Conservation (phyloP, 176 grass and related monocot genomes). For the Avena insularis region DNA sequence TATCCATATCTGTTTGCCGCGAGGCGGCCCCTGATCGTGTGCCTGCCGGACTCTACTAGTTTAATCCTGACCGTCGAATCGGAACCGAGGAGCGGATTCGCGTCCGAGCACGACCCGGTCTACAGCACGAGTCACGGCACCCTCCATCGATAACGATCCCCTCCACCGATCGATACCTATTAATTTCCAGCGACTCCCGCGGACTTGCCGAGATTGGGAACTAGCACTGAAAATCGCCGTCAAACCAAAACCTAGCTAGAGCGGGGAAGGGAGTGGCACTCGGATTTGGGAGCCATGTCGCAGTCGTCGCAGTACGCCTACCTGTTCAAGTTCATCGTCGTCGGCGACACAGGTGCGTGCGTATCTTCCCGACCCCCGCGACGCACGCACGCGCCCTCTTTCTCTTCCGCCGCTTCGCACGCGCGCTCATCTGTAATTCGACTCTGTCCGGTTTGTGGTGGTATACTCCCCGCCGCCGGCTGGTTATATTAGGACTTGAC, state of each 20-base stretch:
- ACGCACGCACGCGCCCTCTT: neutral
- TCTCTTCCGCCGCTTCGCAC: neutral
- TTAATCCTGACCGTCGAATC: neutral
- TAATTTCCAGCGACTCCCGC: neutral
- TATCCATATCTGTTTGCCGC: neutral
- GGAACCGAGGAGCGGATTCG: too few species aligned
- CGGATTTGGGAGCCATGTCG: neutral
- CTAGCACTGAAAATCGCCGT: neutral
- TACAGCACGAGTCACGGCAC: too few species aligned
- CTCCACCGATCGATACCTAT: neutral
- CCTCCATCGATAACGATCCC: too few species aligned
- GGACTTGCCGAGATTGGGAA: neutral
- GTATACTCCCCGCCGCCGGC: too few species aligned
- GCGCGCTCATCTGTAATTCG: neutral
- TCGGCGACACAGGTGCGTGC: slow-evolving; percentile 52
- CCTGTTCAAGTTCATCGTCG: slow-evolving; percentile 72
- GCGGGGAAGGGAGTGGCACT: neutral
- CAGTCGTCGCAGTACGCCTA: slow-evolving; percentile 36
- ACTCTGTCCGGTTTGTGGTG: too few species aligned
- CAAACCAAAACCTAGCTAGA: neutral
- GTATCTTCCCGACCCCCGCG: neutral
- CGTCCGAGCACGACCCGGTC: neutral
- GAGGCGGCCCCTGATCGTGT: neutral
- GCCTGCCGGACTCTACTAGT: neutral
- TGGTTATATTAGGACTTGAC: too few species aligned